Evolutionary conservation across 306 rosid species (phyloP).

Genomic region (Arachis stenosperma): DNA sequence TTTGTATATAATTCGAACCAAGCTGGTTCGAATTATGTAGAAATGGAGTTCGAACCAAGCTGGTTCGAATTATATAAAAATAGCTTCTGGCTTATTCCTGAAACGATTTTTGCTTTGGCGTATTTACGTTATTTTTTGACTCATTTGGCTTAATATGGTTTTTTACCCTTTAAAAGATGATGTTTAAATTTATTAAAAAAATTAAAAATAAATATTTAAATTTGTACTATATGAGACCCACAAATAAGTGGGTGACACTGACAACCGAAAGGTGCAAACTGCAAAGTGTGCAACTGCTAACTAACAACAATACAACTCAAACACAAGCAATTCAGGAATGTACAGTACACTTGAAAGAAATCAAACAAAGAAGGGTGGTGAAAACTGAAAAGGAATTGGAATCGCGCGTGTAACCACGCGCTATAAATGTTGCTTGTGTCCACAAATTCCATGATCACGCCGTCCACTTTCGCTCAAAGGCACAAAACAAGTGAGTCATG

Average conservation of each 20-base stretch:
- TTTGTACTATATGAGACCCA: not conserved
- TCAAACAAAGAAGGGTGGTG: not conserved
- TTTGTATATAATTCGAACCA: no score
- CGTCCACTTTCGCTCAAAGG: conserved; percentile 30
- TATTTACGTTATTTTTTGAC: no score
- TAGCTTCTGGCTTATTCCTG: no score
- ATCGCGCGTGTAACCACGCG: not conserved
- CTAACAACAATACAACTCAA: not conserved
- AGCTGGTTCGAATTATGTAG: no score
- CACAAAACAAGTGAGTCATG: not conserved
- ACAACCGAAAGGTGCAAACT: not conserved
- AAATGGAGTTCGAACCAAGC: no score
- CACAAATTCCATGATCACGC: not conserved
- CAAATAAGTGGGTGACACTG: not conserved
- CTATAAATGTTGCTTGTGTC: not conserved
- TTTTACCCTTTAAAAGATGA: no score
- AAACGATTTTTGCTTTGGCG: no score
- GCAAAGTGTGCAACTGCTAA: not conserved
- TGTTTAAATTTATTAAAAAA: no score
- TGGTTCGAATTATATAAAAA: no score
- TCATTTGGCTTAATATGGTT: no score
- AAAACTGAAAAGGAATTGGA: not conserved
- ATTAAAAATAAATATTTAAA: no score
- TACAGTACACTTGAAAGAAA: not conserved
- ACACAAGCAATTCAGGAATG: no score